phyloP scores from a whole-genome alignment of 78 protist species.

The Isochrysis galbana region DNA sequence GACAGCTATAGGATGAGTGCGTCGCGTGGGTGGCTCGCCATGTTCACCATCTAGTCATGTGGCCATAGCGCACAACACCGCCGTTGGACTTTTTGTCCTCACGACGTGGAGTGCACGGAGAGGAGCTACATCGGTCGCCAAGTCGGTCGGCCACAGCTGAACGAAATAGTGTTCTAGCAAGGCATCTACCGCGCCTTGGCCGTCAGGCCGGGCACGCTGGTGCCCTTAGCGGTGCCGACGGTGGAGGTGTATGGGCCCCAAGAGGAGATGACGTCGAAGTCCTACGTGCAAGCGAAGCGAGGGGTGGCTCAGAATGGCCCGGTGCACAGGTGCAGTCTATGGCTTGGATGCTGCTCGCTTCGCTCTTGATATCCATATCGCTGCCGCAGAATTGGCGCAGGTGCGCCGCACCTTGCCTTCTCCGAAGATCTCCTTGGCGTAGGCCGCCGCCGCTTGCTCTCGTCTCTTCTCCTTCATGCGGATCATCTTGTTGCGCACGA shows the following conservation, averaged over 20 bases:
- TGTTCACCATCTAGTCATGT: too few relatives aligned
- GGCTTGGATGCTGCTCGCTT: neutral
- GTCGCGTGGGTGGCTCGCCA: too few relatives aligned
- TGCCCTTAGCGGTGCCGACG: conserved; percentile 17
- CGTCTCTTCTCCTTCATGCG: conserved; percentile 37
- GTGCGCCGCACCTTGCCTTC: neutral
- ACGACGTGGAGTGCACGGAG: too few relatives aligned
- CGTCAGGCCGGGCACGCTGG: conserved; percentile 35
- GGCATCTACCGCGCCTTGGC: too few relatives aligned
- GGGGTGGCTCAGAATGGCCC: neutral
- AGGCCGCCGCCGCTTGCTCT: conserved; percentile 1
- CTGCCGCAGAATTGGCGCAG: neutral
- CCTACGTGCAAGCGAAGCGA: neutral
- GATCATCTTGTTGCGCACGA: conserved; percentile 37
- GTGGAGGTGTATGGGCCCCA: conserved; percentile 30
- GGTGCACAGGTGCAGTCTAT: too few relatives aligned
- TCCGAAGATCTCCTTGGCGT: neutral
- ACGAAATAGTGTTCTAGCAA: too few relatives aligned
- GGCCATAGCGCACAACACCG: too few relatives aligned
- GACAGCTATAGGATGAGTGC: too few relatives aligned
- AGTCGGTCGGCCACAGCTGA: too few relatives aligned
- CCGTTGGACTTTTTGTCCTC: too few relatives aligned
- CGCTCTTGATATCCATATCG: neutral
- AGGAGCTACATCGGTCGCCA: too few relatives aligned
- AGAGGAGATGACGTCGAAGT: neutral